Evolutionary conservation across 257 asterid species (phyloP).

Genomic region (Datura wrightii): DNA sequence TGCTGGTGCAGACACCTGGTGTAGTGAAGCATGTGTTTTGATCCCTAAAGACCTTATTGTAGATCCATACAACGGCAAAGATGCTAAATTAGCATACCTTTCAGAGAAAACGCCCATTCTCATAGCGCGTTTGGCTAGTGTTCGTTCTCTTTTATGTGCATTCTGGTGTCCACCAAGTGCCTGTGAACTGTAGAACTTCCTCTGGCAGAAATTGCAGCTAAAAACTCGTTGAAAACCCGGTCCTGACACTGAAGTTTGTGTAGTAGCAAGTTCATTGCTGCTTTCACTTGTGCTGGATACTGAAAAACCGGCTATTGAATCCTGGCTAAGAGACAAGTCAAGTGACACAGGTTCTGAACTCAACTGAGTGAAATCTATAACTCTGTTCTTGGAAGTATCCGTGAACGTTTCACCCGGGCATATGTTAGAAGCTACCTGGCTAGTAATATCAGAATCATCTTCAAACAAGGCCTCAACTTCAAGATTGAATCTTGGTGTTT

Average conservation of each 20-base stretch:
- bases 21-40: constrained; percentile 64
- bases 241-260: constrained; percentile 33
- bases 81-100: constrained; percentile 46
- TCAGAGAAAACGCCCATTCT: constrained; percentile 53
- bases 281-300: constrained; percentile 61
- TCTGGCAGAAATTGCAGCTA: constrained; percentile 51
- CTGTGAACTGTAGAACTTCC: constrained; percentile 55
- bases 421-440: constrained; percentile 52
- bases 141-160: constrained; percentile 56
- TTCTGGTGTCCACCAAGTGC: constrained; percentile 63
- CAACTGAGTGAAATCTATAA: constrained; percentile 36
- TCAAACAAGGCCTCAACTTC: constrained; percentile 45
- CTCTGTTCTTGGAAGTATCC: constrained; percentile 30
- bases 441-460: constrained; percentile 42
- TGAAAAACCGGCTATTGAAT: constrained; percentile 38
- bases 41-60: constrained; percentile 56
- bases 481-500: constrained; percentile 43
- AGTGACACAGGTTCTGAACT: constrained; percentile 47
- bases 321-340: constrained; percentile 50
- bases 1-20: constrained; percentile 39
- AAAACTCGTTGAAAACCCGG: constrained; percentile 45
- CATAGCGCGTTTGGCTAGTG: constrained; percentile 52
- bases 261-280: constrained; percentile 48
- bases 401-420: constrained; percentile 41
- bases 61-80: constrained; percentile 61